phyloP scores from a whole-genome alignment of 495 filamentous ascomycete genomes.

The Talaromyces liani region DNA sequence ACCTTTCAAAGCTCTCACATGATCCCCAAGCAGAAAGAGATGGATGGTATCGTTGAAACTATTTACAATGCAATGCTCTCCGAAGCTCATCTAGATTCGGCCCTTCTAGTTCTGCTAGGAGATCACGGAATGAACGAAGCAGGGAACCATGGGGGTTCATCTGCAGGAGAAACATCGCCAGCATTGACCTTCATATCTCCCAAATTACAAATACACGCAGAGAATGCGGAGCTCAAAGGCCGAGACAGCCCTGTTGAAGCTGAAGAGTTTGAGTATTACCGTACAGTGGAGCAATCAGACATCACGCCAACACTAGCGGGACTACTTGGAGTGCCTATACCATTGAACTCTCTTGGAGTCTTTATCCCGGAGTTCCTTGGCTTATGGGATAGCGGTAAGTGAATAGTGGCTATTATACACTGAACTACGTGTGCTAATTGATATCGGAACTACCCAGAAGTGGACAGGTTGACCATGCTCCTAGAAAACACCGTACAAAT shows the following conservation, averaged over 20 bases:
- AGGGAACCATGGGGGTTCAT: slow-evolving; percentile 92
- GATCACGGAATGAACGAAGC: slow-evolving; percentile 99
- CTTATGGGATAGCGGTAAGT: slow-evolving; percentile 60
- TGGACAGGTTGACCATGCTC: slow-evolving; percentile 57
- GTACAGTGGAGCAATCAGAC: slow-evolving; percentile 82
- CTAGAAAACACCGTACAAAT: slow-evolving; percentile 74
- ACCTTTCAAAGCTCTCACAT: slow-evolving; percentile 64
- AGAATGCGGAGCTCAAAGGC: slow-evolving; percentile 34
- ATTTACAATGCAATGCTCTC: slow-evolving; percentile 71
- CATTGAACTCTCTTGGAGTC: slow-evolving; percentile 86
- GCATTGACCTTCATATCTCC: slow-evolving; percentile 90
- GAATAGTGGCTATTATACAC: not conserved
- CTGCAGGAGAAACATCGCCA: slow-evolving; percentile 85
- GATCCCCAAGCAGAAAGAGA: slow-evolving; percentile 87
- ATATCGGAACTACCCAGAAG: slow-evolving; percentile 24
- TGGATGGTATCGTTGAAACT: slow-evolving; percentile 73
- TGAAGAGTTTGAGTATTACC: slow-evolving; percentile 67
- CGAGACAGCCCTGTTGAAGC: slow-evolving; percentile 34
- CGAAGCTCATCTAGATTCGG: slow-evolving; percentile 60
- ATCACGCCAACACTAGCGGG: slow-evolving; percentile 84
- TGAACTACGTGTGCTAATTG: not conserved
- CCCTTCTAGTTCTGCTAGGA: slow-evolving; percentile 79
- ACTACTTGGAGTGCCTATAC: slow-evolving; percentile 78
- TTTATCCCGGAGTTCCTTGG: slow-evolving; percentile 72
- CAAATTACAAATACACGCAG: slow-evolving; percentile 42